phyloP scores from a whole-genome alignment of 1,284 basidiomycete species.

The Albatrellus sp. region DNA sequence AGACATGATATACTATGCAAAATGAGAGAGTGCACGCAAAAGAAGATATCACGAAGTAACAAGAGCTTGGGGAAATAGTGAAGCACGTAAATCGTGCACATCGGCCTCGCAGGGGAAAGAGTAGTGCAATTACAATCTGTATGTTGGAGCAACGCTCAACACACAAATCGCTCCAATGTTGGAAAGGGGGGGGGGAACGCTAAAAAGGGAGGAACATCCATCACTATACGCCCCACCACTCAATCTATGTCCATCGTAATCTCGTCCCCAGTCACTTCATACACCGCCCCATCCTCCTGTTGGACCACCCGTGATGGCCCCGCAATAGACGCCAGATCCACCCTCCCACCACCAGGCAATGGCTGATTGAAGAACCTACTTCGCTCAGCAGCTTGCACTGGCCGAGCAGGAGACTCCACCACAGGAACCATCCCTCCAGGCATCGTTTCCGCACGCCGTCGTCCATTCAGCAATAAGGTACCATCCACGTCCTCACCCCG shows the following conservation, averaged over 20 bases:
- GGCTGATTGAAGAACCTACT: conserved; percentile 6
- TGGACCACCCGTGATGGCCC: conserved; percentile 12
- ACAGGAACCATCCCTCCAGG: conserved; percentile 21
- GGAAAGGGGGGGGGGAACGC: not conserved
- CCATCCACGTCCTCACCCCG: not conserved
- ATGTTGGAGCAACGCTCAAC: not conserved
- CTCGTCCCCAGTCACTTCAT: conserved; percentile 10
- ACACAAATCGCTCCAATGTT: not conserved
- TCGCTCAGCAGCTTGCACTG: conserved; percentile 1
- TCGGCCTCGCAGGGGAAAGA: too few relatives aligned
- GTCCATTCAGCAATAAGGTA: conserved; percentile 7
- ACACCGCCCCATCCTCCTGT: conserved; percentile 8
- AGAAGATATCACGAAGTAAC: too few relatives aligned
- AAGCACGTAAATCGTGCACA: too few relatives aligned
- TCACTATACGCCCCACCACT: not conserved
- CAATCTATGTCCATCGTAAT: conserved; percentile 12
- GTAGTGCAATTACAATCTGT: too few relatives aligned
- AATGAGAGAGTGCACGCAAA: not conserved
- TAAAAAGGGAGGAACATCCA: not conserved
- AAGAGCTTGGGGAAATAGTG: too few relatives aligned
- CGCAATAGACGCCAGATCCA: conserved; percentile 9
- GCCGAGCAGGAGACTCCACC: conserved; percentile 7
- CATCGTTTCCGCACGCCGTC: conserved; percentile 25
- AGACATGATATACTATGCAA: conserved; percentile 24
- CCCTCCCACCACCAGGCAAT: not conserved